Base-by-base conservation (phyloP, 306 rosid species). In the Alnus glutinosa region DNA sequence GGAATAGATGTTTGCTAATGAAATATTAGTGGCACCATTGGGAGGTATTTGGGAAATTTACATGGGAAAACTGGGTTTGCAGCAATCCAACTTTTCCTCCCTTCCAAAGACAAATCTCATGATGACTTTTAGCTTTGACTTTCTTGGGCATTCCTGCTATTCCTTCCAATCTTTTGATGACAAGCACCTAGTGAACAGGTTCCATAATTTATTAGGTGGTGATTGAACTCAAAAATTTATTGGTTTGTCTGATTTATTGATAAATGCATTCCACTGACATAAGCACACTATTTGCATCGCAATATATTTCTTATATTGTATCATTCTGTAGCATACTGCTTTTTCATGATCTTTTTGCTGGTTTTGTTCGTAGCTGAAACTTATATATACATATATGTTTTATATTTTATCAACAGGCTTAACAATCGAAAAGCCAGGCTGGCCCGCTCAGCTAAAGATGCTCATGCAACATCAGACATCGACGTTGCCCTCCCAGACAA, bases 371-470 rank as follows among this genome's bases (percentile, higher is more conserved):
- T 71, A 46, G 57, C 66, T 64, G 50, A 70, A 63, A 32, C 13
- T 52, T 74, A 9, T 66, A 9, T 66, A 39, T 55, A 52, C 74
- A 32, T 67, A 54, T 79, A 54, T 70, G 37, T 78, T 39, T 52
- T 61, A 36, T 58, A 49, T 61, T 37, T 48, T 48, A 57, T 79
- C 69, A 70, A 74, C 89, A 95, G 98, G 99, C 85, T 95, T 89
- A 95, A 95, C 80, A 95, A 95, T 75, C 90, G 98, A 80, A 91
- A 95, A 79, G 99, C 98, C 32, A 93, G 91, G 90, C 88, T 95
- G 52, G 99, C 98, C 59, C 94, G 96, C 23, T 84, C 96, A 0
- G 96, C 92, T 61, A 91, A 78, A 78, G 97, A 92, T 78, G 87
- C 85, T 74, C 94, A 84, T 30, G 79, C 86, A 42, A 77, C 82